Percentiles rank a stretch among this genome's conserved stretches.
phyloP scores from a whole-genome alignment of 1,139 yeast genomes.

The Pneumocystis oryctolagi region DNA sequence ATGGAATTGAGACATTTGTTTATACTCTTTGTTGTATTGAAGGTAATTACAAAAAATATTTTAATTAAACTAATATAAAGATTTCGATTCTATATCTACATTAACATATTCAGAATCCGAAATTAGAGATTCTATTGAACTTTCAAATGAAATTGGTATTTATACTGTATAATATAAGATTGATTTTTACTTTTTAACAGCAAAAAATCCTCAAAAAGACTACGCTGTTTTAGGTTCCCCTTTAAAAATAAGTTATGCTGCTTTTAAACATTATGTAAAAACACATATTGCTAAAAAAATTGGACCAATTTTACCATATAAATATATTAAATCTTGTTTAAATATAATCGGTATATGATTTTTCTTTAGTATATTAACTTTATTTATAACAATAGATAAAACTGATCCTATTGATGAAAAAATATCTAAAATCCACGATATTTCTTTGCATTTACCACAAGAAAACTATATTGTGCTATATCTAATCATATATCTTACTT shows the following conservation, averaged over 20 bases:
- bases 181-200: not conserved
- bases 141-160: constrained; percentile 5
- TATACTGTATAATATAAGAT: not conserved
- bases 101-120: constrained; percentile 3
- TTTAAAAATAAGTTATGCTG: constrained; percentile 7
- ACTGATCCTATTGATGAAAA: not conserved
- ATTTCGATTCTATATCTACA: constrained; percentile 1
- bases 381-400: not conserved
- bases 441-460: not conserved
- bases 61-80: constrained; percentile 1
- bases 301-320: not conserved
- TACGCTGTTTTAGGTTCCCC: constrained; percentile 11
- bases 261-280: constrained; percentile 4
- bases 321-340: not conserved
- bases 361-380: not conserved
- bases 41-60: constrained; percentile 1
- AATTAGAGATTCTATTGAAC: constrained; percentile 3
- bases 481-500: not conserved
- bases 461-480: not conserved
- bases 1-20: not conserved
- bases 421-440: not conserved
- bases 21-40: constrained; percentile 4
- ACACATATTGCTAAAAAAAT: constrained; percentile 3
- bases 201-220: constrained; percentile 7
- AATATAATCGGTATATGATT: not conserved